Conservation (phyloP, 140 eudicot species). For the Oenanthe javanica region DNA sequence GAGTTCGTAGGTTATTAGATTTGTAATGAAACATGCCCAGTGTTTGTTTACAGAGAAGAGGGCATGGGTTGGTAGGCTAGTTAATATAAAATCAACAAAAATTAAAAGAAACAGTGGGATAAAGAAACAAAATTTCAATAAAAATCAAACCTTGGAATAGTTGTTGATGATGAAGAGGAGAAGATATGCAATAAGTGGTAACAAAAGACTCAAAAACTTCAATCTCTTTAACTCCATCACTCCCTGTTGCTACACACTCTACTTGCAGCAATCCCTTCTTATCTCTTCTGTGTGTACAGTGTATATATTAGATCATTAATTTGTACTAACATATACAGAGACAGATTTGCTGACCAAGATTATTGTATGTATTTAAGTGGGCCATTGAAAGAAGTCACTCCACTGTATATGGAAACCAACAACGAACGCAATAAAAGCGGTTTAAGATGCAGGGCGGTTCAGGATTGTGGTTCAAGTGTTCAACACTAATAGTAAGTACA, state of each 20-base stretch:
- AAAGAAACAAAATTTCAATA: background rate
- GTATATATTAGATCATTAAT: too few species aligned
- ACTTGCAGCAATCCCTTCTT: background rate
- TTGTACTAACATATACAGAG: background rate
- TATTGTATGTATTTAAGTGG: background rate
- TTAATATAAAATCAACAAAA: background rate
- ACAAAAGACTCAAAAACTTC: constrained; percentile 44
- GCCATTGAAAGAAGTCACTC: background rate
- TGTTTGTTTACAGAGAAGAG: too few species aligned
- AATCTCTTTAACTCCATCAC: constrained; percentile 49
- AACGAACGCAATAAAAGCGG: too few species aligned
- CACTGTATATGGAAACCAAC: too few species aligned
- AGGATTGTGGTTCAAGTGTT: too few species aligned
- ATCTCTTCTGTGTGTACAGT: background rate
- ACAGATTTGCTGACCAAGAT: background rate
- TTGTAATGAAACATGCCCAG: too few species aligned
- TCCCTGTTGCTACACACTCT: background rate
- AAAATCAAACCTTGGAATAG: constrained; percentile 31
- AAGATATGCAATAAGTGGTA: constrained; percentile 57
- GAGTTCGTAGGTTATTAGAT: too few species aligned
- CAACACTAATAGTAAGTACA: too few species aligned
- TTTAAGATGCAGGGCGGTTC: too few species aligned
- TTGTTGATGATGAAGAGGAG: constrained; percentile 25
- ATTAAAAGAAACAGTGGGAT: too few species aligned
- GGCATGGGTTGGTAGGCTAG: too few species aligned